These are phyloP conservation scores for Lactifluus hygrophoroides DNA, from an alignment of 768 basidiomycete genomes.

Conservation along the genomic window DNA sequence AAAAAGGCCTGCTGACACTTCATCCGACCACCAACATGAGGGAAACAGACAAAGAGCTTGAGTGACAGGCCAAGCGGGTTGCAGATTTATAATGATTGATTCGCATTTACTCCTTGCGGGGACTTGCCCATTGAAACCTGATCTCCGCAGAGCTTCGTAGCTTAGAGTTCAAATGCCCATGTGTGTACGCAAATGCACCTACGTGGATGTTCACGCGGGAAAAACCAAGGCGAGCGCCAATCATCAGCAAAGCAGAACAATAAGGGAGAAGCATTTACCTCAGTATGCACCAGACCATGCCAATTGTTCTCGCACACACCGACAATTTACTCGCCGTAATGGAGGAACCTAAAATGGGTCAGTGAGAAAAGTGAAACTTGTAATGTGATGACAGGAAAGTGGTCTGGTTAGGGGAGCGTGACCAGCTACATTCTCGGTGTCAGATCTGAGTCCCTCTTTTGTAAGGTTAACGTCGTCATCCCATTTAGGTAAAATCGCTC, in stretches of 20 bases:
- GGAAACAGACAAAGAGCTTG: background rate
- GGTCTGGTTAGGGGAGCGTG: background rate
- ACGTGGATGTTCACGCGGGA: background rate
- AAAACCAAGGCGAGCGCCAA: background rate
- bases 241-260: conserved; percentile 14
- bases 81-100: background rate
- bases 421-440: background rate
- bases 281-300: conserved; percentile 8
- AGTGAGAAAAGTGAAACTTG: conserved; percentile 5
- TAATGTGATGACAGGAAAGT: conserved; percentile 8
- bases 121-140: background rate
- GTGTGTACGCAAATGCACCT: background rate
- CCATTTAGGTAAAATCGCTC: conserved; percentile 12
- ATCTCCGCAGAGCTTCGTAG: background rate
- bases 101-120: background rate
- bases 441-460: background rate
- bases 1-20: background rate
- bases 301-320: conserved; percentile 17
- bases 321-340: conserved; percentile 6
- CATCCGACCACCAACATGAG: background rate
- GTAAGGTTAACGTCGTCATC: background rate
- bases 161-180: conserved; percentile 1
- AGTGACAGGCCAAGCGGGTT: background rate
- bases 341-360: background rate
- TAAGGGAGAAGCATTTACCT: conserved; percentile 18